Evolutionary conservation across 1,284 basidiomycete species (phyloP), one percentile per base, ranked within the genome.

Genomic region (Ustilago cynodontis): DNA sequence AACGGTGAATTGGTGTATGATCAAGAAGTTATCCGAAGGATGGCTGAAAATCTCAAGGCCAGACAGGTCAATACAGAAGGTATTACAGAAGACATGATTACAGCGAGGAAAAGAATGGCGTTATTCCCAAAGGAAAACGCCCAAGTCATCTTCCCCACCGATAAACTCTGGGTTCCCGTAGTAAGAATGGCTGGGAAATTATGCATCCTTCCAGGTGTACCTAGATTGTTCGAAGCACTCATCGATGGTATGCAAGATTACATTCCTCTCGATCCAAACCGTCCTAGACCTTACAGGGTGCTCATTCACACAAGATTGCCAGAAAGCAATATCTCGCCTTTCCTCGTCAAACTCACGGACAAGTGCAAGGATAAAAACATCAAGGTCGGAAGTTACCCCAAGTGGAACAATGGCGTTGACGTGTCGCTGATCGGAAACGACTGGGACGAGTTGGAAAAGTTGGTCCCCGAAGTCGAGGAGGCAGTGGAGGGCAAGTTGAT

Each of bases 121-220:
- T 65, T 85, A 0, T 85, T 86, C 39, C 83, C 82, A 1, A 29
- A 64, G 6, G n/a, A 61, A 10, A 45, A 78, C 7, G 69, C 66
- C n/a, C 76, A 83, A 45, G 75, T 85, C 10, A 78, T 85, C 57
- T 83, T 78, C 56, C 80, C 82, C 0, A 80, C 82, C 1, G 41
- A 58, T 10, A 57, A 77, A 29, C 83, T 87, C 20, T 96, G 94
- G 94, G 94, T 95, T 81, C 94, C 94, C 22, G 93, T 95, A 1
- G 90, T 94, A 1, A 89, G 94, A 22, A 88, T 96, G 10, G 90
- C 89, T 73, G 92, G 92, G 18, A 95, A 93, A 87, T 88, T 96
- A 3, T 95, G 93, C 86, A 88, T 96, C 24, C 92, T 96, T 86
- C 94, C 94, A 0, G 94, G 94, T n/a, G 94, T 96, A 59, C 94